A percentile compares a stretch with the other conserved stretches of the same genome.
These are phyloP conservation scores for Paecilomyces fulvus DNA, from an alignment of 2,329 filamentous ascomycete genomes.

Conservation along the genomic window DNA sequence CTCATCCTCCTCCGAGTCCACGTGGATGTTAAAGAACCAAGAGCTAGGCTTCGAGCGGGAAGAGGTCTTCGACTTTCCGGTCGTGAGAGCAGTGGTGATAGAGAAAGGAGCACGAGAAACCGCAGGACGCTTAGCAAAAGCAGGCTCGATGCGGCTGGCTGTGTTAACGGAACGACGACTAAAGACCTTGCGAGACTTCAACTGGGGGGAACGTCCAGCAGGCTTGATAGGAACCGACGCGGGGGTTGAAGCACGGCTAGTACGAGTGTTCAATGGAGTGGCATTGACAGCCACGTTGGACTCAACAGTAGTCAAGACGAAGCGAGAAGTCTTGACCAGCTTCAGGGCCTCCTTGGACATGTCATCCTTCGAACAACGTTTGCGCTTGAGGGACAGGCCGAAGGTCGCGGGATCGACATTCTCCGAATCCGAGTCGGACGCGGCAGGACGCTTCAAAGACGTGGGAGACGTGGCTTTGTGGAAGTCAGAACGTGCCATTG, in stretches of 20 bases:
- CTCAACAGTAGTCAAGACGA: constrained; percentile 20
- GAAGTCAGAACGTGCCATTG: constrained; percentile 1
- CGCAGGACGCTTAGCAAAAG: constrained; percentile 36
- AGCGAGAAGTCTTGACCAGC: constrained; percentile 42
- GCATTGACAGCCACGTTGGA: constrained; percentile 6
- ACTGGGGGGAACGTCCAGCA: constrained; percentile 70
- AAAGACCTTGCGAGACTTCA: constrained; percentile 61
- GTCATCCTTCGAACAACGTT: constrained; percentile 24
- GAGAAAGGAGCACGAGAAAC: constrained; percentile 62
- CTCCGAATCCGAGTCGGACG: constrained; percentile 40
- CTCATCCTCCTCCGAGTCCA: constrained; percentile 83
- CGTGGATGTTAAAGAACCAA: constrained; percentile 93
- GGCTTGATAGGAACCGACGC: constrained; percentile 54
- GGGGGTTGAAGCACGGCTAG: constrained; percentile 29
- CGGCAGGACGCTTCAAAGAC: constrained; percentile 21
- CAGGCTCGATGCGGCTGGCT: constrained; percentile 61
- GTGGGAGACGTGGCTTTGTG: neutral
- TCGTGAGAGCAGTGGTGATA: constrained; percentile 64
- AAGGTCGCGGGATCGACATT: constrained; percentile 50
- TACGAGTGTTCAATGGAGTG: constrained; percentile 11
- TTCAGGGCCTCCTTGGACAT: constrained; percentile 33
- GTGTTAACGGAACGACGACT: constrained; percentile 58
- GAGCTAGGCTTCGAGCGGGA: constrained; percentile 39
- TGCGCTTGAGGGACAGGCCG: constrained; percentile 42
- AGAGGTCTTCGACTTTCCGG: constrained; percentile 42